These are phyloP conservation scores for Plasmodium billcollinsi DNA, from an alignment of 169 alveolate genomes.

Conservation along the genomic window DNA sequence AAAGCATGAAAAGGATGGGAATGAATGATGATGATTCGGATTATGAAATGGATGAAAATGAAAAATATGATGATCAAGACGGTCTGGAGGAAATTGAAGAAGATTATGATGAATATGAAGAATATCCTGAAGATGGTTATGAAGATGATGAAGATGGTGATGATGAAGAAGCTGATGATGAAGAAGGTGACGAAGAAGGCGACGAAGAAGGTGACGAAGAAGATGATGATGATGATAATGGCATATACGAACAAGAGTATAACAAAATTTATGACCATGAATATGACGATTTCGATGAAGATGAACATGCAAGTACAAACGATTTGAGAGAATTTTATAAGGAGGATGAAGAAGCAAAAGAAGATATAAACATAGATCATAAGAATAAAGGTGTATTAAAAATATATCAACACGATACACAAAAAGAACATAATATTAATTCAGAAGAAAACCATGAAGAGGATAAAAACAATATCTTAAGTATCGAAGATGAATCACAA, in stretches of 20 bases:
- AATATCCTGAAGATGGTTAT: slow-evolving; percentile 20
- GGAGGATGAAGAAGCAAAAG: neutral
- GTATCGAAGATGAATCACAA: slow-evolving; percentile 26
- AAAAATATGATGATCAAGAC: slow-evolving; percentile 17
- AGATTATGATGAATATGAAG: slow-evolving; percentile 14
- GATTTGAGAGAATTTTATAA: neutral
- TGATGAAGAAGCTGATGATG: slow-evolving; percentile 30
- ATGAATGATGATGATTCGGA: slow-evolving; percentile 65
- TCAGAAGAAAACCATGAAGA: slow-evolving; percentile 22
- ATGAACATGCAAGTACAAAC: neutral
- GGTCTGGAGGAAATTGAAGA: slow-evolving; percentile 2
- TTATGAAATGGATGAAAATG: slow-evolving; percentile 35
- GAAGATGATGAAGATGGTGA: slow-evolving; percentile 16
- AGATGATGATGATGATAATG: slow-evolving; percentile 13
- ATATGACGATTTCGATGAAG: slow-evolving; percentile 21
- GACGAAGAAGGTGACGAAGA: neutral
- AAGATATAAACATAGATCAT: neutral
- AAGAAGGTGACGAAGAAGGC: neutral
- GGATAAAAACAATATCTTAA: slow-evolving; percentile 26
- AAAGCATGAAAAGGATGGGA: slow-evolving; percentile 20
- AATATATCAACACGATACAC: neutral
- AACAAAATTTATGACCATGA: slow-evolving; percentile 30
- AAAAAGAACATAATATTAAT: neutral
- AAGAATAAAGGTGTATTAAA: slow-evolving; percentile 1
- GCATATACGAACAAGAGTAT: slow-evolving; percentile 32